These are phyloP conservation scores for Arxiozyma bovina DNA, from an alignment of 1,139 yeast genomes.

Conservation along the genomic window DNA sequence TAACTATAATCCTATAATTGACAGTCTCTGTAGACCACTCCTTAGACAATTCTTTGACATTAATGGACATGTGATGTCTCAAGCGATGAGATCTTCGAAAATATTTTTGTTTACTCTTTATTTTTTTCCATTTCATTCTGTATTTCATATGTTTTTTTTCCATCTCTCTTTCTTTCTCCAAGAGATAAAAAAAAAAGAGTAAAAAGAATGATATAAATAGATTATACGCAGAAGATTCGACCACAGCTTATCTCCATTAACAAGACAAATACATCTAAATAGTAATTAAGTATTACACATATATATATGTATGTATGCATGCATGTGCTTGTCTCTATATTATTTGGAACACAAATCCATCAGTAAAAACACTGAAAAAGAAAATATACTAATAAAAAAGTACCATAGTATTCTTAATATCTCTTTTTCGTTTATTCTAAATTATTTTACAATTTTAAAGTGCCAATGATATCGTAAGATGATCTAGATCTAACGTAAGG, in stretches of 20 bases:
- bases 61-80: background rate
- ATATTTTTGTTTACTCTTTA: too few species aligned
- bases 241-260: too few species aligned
- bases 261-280: too few species aligned
- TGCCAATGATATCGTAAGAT: conserved; percentile 54
- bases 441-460: conserved; percentile 24
- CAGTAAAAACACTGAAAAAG: background rate
- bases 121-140: background rate
- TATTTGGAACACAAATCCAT: background rate
- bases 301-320: background rate
- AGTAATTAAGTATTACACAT: too few species aligned
- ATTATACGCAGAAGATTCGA: too few species aligned
- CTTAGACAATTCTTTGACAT: background rate
- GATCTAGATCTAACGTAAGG: conserved; percentile 67
- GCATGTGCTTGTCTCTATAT: background rate
- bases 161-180: background rate
- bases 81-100: background rate
- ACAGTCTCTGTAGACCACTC: too few species aligned
- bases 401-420: background rate
- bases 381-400: too few species aligned
- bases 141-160: too few species aligned
- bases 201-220: background rate
- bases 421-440: background rate
- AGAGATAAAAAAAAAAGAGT: background rate
- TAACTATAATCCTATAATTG: too few species aligned